Conservation (phyloP, 192 early-diverging fungal species). For the Podila epicladia region DNA sequence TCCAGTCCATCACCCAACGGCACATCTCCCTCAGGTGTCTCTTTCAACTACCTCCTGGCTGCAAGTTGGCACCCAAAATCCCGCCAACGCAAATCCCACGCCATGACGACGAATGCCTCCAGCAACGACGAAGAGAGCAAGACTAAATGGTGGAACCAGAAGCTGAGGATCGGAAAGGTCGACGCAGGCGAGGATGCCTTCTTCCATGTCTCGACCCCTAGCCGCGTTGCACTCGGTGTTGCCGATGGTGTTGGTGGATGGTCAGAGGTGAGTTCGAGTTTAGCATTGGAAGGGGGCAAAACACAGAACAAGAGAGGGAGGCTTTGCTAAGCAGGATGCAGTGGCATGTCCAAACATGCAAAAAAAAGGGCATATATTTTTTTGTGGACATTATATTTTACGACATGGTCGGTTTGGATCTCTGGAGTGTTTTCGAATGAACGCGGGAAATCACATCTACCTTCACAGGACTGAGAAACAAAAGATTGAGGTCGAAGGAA, state of each 20-base stretch:
- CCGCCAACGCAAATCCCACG: constrained; percentile 8
- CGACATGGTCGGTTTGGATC: too few species aligned
- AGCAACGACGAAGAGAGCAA: constrained; percentile 11
- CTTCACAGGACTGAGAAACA: not conserved
- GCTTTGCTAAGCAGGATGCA: too few species aligned
- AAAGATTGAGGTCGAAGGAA: not conserved
- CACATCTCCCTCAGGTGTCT: constrained; percentile 8
- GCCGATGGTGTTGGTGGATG: constrained; percentile 72
- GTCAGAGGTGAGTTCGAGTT: constrained; percentile 57
- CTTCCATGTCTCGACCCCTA: constrained; percentile 61
- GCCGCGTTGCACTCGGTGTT: constrained; percentile 65
- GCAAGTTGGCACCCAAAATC: constrained; percentile 50
- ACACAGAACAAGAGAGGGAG: not conserved
- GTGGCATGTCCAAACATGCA: too few species aligned
- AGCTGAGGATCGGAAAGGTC: constrained; percentile 59
- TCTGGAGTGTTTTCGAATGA: too few species aligned
- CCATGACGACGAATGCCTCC: not conserved
- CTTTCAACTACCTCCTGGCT: constrained; percentile 46
- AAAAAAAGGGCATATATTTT: too few species aligned
- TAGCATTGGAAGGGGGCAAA: constrained; percentile 6
- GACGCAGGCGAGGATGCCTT: constrained; percentile 73
- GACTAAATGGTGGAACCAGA: constrained; percentile 53
- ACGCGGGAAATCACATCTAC: too few species aligned
- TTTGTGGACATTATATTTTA: too few species aligned
- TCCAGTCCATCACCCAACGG: not conserved